These are phyloP conservation scores for Penicillium psychrosexuale DNA, from an alignment of 2,329 filamentous ascomycete species.

Conservation along the genomic window DNA sequence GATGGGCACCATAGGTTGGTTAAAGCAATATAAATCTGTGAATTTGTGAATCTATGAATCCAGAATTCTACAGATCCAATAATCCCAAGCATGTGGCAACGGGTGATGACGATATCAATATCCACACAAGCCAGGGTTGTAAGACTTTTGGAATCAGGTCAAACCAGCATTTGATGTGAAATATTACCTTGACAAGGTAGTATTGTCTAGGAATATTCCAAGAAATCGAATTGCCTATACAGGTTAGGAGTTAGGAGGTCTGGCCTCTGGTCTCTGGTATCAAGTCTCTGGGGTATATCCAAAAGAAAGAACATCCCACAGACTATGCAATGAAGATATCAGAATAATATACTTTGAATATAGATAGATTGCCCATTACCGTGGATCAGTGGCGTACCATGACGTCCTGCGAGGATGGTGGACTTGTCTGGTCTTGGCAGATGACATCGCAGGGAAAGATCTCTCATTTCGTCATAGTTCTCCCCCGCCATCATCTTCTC, in stretches of 20 bases:
- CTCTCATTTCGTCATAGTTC: slow-evolving; percentile 9
- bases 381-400: slow-evolving; percentile 16
- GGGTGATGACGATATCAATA: slow-evolving; percentile 10
- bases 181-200: not conserved
- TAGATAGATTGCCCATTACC: not conserved
- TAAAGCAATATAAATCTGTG: not conserved
- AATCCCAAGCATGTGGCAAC: slow-evolving; percentile 8
- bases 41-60: not conserved
- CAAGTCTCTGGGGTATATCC: not conserved
- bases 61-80: not conserved
- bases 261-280: not conserved
- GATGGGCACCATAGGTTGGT: not conserved
- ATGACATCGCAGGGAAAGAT: slow-evolving; percentile 11
- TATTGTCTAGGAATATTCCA: not conserved
- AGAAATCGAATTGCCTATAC: not conserved
- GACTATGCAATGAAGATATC: not conserved
- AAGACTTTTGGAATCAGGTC: not conserved
- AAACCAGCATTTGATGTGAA: not conserved
- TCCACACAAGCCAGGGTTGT: slow-evolving; percentile 2
- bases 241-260: not conserved
- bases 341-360: too few relatives aligned
- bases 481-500: slow-evolving; percentile 6
- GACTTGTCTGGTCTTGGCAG: slow-evolving; percentile 2
- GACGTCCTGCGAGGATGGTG: slow-evolving; percentile 9
- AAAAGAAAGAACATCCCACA: not conserved